phyloP scores from a whole-genome alignment of 352 stramenopile genomes.

The Plasmopara muralis region DNA sequence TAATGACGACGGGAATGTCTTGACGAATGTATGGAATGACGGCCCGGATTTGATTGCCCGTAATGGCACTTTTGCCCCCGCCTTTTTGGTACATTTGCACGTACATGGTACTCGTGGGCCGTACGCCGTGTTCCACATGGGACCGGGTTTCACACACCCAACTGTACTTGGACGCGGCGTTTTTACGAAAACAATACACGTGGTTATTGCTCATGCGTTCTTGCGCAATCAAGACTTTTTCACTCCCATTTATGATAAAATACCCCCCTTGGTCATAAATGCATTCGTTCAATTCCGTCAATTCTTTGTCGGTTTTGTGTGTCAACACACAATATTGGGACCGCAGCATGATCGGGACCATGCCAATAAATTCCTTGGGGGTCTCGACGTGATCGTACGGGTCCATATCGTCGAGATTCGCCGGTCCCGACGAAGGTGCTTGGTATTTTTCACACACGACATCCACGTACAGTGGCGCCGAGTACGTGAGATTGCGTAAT shows the following conservation, averaged over 20 bases:
- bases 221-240: conserved; percentile 99
- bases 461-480: conserved; percentile 97
- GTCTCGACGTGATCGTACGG: conserved; percentile 84
- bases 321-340: conserved; percentile 95
- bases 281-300: conserved; percentile 96
- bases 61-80: conserved; percentile 89
- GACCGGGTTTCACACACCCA: conserved; percentile 96
- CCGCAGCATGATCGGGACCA: conserved; percentile 98
- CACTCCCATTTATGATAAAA: conserved; percentile 98
- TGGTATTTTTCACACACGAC: conserved; percentile 93
- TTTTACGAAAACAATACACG: conserved; percentile 99
- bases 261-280: conserved; percentile 99
- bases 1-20: conserved; percentile 98
- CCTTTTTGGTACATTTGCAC: conserved; percentile 99
- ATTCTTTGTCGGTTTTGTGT: conserved; percentile 89
- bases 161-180: conserved; percentile 93
- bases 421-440: conserved; percentile 44
- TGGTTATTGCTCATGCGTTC: conserved; percentile 99
- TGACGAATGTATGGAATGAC: conserved; percentile 98
- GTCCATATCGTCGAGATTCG: conserved; percentile 82
- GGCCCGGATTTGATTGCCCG: conserved; percentile 97
- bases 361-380: conserved; percentile 95
- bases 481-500: conserved; percentile 98
- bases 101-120: conserved; percentile 96
- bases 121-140: conserved; percentile 93